Base-by-base conservation (phyloP, 306 rosid genomes). In the Quercus dentata region DNA sequence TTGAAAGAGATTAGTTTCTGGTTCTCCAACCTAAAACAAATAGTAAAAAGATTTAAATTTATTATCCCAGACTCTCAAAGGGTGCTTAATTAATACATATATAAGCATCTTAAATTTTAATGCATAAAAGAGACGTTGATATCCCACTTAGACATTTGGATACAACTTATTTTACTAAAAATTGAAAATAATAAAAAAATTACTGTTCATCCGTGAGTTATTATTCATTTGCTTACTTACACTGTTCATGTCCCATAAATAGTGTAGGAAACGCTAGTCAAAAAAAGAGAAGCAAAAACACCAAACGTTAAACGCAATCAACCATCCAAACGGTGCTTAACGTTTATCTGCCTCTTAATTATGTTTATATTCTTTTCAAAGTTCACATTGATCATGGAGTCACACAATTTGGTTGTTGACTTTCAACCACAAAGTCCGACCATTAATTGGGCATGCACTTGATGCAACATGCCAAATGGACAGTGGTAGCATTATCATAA, bases 81-180 rank as follows among this genome's bases (percentile, higher is more conserved):
- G 30, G 56, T 17, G 56, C 44, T 49, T 49, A 46, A 9, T 46
- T 8, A 13, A 10, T 35, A 21, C 41, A 25, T 57, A 38, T 8
- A 71, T 28, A 44, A 44, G 35, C 33, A 19, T 44, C 52, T 78
- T 7, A 54, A 49, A 13, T 79, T 77, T 78, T 56, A 71, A 79
- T 49, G 63, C 63, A 19, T 19, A 18, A 49, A 79, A 79, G 31
- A 27, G 27, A 61, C 30, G 44, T 44, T 5, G 38, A 61, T 20
- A 58, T 44, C 12, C 15, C 3, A 44, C 70, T 30, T 4, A 6
- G 3, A 0, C 46, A 27, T 27, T 27, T 27, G 2, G 2, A 27
- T 27, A 0, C 0, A 1, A 0, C 0, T 27, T 27, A 27, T 27
- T 27, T 27, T 27, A 0, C 28, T 27, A 0, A 27, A 27, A 27